Evolutionary conservation across 352 stramenopile genomes (phyloP), one percentile per base, ranked within the genome.

Genomic region (Phytophthora fragariae): DNA sequence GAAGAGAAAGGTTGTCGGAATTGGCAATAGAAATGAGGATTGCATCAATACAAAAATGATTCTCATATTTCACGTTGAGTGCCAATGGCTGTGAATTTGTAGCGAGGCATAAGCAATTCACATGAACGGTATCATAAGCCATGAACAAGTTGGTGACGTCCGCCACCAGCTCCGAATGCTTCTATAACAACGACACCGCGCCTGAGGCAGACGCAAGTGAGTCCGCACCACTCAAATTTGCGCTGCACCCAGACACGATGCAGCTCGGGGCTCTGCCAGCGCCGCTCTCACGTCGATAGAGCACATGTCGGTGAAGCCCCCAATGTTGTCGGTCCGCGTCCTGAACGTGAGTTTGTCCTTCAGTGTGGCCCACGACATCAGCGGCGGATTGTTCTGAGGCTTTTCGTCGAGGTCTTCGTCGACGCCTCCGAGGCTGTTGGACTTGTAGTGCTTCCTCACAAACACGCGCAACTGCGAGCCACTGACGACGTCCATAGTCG

Each of bases 381-480:
- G 66, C 0, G 56, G 39, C 27, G 68, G 68, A 27, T 72, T 61
- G 5, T 57, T 69, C 65, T 80, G 75, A 24, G 89, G 69, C 5
- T 82, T 84, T 46, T 93, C 88, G n/a, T 86, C 89, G n/a, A 95
- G 74, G 60, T 95, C 89, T 8, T 91, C 65, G 5, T 94, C 87
- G 21, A 93, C 77, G 7, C 84, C 89, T 6, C 62, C 58, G 6
- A 95, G 62, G 6, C 55, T 37, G 58, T 92, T 75, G 14, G 44
- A 21, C 17, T 89, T 64, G 65, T 95, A 95, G 59, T 85, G 83
- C 35, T 82, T 74, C 17, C 81, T 72, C 24, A 94, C 88, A 56
- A 95, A 85, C 37, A 84, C 79, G 14, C 86, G 85, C 24, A 93
- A 68, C 21, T 94, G 83, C 0, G 77, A 83, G 10, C 70, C 70